Conservation (phyloP, 768 basidiomycete genomes). For the Phylloporus sp. region DNA sequence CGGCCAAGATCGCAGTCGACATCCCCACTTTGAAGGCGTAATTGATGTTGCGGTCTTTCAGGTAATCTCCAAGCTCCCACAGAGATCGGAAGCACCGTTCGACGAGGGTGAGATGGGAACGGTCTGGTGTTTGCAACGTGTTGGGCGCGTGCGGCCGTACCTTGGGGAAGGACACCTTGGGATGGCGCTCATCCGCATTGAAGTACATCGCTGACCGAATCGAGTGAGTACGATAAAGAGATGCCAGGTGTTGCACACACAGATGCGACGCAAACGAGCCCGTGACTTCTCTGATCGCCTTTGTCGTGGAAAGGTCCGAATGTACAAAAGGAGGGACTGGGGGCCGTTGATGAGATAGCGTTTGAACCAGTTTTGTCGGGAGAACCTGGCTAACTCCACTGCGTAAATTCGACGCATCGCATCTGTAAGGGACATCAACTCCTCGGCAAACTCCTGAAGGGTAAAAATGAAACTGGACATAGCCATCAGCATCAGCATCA, state of each 20-base stretch:
- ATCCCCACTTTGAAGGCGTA: conserved; percentile 88
- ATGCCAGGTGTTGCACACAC: conserved; percentile 25
- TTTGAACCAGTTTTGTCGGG: conserved; percentile 38
- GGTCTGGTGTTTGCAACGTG: conserved; percentile 76
- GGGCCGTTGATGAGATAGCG: conserved; percentile 31
- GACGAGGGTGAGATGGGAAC: conserved; percentile 51
- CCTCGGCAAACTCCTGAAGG: conserved; percentile 87
- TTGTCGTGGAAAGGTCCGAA: conserved; percentile 16
- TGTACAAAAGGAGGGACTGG: conserved; percentile 17
- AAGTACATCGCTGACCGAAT: conserved; percentile 47
- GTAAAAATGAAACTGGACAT: conserved; percentile 91
- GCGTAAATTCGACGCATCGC: conserved; percentile 77
- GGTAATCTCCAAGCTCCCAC: conserved; percentile 64
- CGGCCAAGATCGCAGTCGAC: conserved; percentile 76
- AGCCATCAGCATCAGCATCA: conserved; percentile 8
- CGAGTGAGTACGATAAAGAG: conserved; percentile 3
- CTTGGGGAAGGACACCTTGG: conserved; percentile 73
- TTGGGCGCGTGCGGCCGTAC: conserved; percentile 79
- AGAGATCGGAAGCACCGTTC: conserved; percentile 65
- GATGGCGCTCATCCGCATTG: conserved; percentile 42
- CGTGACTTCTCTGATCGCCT: conserved; percentile 14
- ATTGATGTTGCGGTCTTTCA: conserved; percentile 74
- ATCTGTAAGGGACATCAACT: conserved; percentile 77
- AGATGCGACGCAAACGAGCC: conserved; percentile 36
- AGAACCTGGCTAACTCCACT: conserved; percentile 50